phyloP scores from a whole-genome alignment of 495 filamentous ascomycete species.

The Mycothermus thermophilus region DNA sequence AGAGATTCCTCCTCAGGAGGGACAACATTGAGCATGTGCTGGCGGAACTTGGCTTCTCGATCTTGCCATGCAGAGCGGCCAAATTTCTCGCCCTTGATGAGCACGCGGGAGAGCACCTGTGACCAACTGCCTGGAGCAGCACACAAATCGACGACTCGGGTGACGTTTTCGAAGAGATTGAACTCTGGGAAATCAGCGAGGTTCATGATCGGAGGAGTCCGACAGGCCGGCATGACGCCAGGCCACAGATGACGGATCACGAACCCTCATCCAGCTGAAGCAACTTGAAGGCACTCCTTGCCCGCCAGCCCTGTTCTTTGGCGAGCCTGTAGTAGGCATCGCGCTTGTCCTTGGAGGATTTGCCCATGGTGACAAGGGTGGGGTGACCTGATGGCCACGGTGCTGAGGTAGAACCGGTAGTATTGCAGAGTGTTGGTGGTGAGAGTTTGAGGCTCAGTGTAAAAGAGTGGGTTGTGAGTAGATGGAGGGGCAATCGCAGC shows the following conservation, averaged over 20 bases:
- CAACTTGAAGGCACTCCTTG: conserved; percentile 90
- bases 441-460: neutral
- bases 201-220: too few species aligned
- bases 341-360: conserved; percentile 96
- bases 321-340: conserved; percentile 95
- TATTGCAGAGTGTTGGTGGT: neutral
- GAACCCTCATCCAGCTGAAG: conserved; percentile 78
- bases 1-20: conserved; percentile 19
- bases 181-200: conserved; percentile 68
- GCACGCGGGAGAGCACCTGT: conserved; percentile 80
- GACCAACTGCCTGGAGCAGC: conserved; percentile 95
- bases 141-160: conserved; percentile 91
- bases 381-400: neutral
- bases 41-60: conserved; percentile 49
- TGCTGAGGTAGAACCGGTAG: neutral
- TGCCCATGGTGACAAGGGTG: conserved; percentile 54
- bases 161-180: conserved; percentile 75
- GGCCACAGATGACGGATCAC: too few species aligned
- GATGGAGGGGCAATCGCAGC: neutral
- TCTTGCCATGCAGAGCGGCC: conserved; percentile 75
- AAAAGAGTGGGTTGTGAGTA: neutral
- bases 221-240: too few species aligned
- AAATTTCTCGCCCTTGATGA: conserved; percentile 86
- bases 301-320: conserved; percentile 97
- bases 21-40: conserved; percentile 37